A percentile compares a stretch with the other conserved stretches of the same genome.
These are phyloP conservation scores for Nicotiana paniculata DNA, from an alignment of 257 asterid genomes.

Conservation along the genomic window DNA sequence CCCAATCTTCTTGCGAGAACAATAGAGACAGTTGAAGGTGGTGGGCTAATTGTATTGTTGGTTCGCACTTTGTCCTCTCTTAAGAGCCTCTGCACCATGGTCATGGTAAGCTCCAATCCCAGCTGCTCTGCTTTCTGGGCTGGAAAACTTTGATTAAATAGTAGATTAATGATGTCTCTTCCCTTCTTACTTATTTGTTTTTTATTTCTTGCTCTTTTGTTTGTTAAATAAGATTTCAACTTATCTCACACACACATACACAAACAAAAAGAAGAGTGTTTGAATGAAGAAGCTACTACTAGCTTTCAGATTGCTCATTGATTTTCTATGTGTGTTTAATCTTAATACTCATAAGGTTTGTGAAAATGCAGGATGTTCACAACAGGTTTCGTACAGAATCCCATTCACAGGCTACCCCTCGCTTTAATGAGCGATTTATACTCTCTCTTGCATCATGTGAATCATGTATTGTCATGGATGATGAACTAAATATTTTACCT, in stretches of 20 bases:
- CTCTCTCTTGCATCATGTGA: conserved; percentile 89
- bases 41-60: conserved; percentile 85
- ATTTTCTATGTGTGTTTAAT: background rate
- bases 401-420: conserved; percentile 69
- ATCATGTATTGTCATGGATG: conserved; percentile 95
- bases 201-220: background rate
- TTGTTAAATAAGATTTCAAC: background rate
- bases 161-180: background rate
- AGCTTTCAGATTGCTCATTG: background rate
- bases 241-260: background rate
- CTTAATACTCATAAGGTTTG: background rate
- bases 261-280: background rate
- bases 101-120: conserved; percentile 50
- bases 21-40: conserved; percentile 98
- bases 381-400: conserved; percentile 94
- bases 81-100: conserved; percentile 86
- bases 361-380: conserved; percentile 78
- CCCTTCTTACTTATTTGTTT: background rate
- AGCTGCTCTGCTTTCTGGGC: background rate
- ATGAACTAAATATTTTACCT: conserved; percentile 84
- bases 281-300: conserved; percentile 1
- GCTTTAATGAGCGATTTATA: conserved; percentile 93
- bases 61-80: conserved; percentile 85
- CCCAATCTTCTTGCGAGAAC: conserved; percentile 99
- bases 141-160: background rate